Evolutionary conservation across 2,329 filamentous ascomycete species (phyloP).

Genomic region (Aureobasidium sp.): DNA sequence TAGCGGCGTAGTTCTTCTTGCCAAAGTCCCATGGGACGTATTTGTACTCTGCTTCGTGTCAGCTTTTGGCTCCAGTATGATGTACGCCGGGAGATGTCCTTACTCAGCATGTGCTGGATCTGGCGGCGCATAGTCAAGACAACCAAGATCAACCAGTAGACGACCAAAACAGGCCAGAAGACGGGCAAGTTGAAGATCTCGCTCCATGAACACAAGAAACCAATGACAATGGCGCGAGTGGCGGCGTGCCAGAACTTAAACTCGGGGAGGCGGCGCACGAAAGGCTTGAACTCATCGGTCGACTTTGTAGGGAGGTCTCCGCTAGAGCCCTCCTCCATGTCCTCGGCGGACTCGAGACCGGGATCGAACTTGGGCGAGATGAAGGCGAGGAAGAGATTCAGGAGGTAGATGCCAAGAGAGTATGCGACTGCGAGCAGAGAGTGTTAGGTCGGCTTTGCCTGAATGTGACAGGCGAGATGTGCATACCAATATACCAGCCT

Average conservation of each 20-base stretch:
- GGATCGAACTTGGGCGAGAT: conserved; percentile 98
- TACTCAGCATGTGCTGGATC: conserved; percentile 99
- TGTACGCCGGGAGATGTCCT: conserved; percentile 43
- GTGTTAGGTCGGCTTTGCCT: not conserved
- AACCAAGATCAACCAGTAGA: conserved; percentile 98
- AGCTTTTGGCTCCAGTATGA: not conserved
- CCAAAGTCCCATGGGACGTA: conserved; percentile 33
- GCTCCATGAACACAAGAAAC: conserved; percentile 86
- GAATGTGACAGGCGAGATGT: not conserved
- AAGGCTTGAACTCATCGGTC: conserved; percentile 95
- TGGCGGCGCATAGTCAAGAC: conserved; percentile 96
- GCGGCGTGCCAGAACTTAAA: conserved; percentile 99
- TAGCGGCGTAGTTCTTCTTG: conserved; percentile 27
- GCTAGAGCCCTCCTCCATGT: conserved; percentile 75
- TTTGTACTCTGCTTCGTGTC: conserved; percentile 16
- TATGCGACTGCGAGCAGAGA: conserved; percentile 65
- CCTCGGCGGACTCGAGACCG: conserved; percentile 87
- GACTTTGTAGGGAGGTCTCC: conserved; percentile 77
- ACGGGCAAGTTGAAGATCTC: conserved; percentile 92
- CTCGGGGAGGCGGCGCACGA: conserved; percentile 90
- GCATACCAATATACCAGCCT: conserved; percentile 95
- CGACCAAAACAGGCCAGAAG: conserved; percentile 96
- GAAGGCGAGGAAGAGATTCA: conserved; percentile 98
- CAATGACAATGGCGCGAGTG: conserved; percentile 74
- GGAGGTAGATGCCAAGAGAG: conserved; percentile 94